These are phyloP conservation scores for Fraxinus latifolia DNA, from an alignment of 305 asterid species.

Conservation along the genomic window DNA sequence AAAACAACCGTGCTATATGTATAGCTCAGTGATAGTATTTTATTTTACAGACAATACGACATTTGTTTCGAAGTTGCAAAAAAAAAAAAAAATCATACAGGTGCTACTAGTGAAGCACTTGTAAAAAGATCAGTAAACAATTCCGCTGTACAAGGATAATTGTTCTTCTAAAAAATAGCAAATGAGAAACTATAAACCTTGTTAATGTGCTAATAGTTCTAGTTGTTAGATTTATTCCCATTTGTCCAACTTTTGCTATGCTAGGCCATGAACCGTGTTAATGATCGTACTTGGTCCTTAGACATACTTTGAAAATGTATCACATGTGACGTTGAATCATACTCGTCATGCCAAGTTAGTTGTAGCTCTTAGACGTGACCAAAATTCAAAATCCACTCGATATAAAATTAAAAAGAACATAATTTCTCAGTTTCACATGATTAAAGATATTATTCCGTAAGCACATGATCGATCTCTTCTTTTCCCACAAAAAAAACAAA, in stretches of 20 bases:
- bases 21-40: no score
- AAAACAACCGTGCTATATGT: not conserved
- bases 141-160: no score
- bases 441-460: not conserved
- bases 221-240: not conserved
- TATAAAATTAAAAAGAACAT: not conserved
- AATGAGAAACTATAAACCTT: not conserved
- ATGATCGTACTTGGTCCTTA: not conserved
- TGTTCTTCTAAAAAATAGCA: not conserved
- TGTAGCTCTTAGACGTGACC: not conserved
- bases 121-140: no score
- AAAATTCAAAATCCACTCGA: not conserved
- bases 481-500: not conserved
- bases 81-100: no score
- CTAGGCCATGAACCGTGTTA: not conserved
- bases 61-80: no score
- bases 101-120: no score
- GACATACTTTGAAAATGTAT: not conserved
- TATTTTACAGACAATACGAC: no score
- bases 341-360: not conserved
- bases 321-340: not conserved
- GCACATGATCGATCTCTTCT: not conserved
- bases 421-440: not conserved
- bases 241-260: not conserved
- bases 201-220: not conserved